A percentile compares a stretch with the other conserved stretches of the same genome.
Evolutionary conservation across 352 stramenopile species (phyloP).

Genomic region (Pythium aphanidermatum): DNA sequence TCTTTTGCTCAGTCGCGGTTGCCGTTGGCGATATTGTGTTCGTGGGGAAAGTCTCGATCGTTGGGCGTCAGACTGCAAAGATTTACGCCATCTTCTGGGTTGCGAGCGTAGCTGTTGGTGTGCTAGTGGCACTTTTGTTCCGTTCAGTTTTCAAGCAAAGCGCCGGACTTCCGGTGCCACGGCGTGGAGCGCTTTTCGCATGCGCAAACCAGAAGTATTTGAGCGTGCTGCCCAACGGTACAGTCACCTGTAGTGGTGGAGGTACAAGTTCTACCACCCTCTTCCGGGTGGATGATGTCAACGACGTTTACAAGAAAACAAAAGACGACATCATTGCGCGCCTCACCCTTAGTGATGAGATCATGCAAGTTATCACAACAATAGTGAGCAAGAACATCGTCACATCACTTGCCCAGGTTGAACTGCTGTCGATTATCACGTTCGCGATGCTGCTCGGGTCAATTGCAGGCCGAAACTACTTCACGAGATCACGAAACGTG

Average conservation of each 20-base stretch:
- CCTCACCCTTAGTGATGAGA: constrained; percentile 52
- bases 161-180: too few relatives aligned
- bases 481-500: constrained; percentile 45
- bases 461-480: constrained; percentile 47
- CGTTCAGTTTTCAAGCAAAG: too few relatives aligned
- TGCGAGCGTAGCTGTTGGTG: too few relatives aligned
- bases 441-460: constrained; percentile 65
- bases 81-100: too few relatives aligned
- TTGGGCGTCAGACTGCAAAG: too few relatives aligned
- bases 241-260: not conserved
- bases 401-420: constrained; percentile 29
- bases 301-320: constrained; percentile 36
- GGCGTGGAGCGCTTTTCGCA: too few relatives aligned
- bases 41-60: too few relatives aligned
- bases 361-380: constrained; percentile 45
- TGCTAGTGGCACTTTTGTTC: too few relatives aligned
- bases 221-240: constrained; percentile 2
- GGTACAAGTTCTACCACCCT: constrained; percentile 5
- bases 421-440: constrained; percentile 57
- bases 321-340: constrained; percentile 27
- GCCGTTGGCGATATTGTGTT: constrained; percentile 31
- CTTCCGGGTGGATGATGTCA: constrained; percentile 43
- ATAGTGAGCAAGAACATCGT: constrained; percentile 71
- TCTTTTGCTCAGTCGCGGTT: constrained; percentile 32
- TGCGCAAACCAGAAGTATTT: too few relatives aligned